These are phyloP conservation scores for Cryphonectria japonica DNA, from an alignment of 2,329 filamentous ascomycete genomes.

Conservation along the genomic window DNA sequence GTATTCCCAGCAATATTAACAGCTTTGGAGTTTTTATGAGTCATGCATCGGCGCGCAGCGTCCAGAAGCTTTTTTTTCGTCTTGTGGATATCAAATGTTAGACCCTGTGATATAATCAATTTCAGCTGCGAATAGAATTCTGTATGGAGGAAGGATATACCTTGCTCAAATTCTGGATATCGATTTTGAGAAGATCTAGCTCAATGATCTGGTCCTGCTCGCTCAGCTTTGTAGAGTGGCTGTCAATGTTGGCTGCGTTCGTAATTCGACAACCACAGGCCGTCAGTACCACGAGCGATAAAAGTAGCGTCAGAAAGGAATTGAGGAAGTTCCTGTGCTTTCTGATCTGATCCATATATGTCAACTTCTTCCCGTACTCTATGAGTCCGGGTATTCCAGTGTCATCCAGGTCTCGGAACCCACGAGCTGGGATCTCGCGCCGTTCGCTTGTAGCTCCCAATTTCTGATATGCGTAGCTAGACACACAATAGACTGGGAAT, in stretches of 20 bases:
- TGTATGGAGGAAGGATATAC: not conserved
- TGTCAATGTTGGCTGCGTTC: not conserved
- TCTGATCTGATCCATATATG: slow-evolving; percentile 40
- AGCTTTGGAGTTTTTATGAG: not conserved
- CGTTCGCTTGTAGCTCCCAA: not conserved
- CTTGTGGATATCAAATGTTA: not conserved
- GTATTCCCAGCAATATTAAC: not conserved
- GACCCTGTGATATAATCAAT: not conserved
- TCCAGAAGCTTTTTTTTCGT: not conserved
- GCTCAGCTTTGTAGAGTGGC: not conserved
- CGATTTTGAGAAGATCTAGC: not conserved
- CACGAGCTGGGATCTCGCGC: slow-evolving; percentile 42
- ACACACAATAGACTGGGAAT: slow-evolving; percentile 68
- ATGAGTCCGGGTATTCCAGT: slow-evolving; percentile 64
- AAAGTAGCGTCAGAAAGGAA: slow-evolving; percentile 57
- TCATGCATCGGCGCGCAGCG: not conserved
- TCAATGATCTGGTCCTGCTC: slow-evolving; percentile 11
- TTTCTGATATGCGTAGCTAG: slow-evolving; percentile 50
- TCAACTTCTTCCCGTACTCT: slow-evolving; percentile 61
- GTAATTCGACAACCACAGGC: not conserved
- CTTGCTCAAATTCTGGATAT: not conserved
- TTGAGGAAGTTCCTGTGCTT: slow-evolving; percentile 55
- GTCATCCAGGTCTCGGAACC: slow-evolving; percentile 56
- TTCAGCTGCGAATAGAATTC: not conserved
- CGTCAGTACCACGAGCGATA: slow-evolving; percentile 6